Percentiles rank a stretch among this genome's conserved stretches.
Conservation (phyloP, 306 rosid species). For the Alnus rubra region DNA sequence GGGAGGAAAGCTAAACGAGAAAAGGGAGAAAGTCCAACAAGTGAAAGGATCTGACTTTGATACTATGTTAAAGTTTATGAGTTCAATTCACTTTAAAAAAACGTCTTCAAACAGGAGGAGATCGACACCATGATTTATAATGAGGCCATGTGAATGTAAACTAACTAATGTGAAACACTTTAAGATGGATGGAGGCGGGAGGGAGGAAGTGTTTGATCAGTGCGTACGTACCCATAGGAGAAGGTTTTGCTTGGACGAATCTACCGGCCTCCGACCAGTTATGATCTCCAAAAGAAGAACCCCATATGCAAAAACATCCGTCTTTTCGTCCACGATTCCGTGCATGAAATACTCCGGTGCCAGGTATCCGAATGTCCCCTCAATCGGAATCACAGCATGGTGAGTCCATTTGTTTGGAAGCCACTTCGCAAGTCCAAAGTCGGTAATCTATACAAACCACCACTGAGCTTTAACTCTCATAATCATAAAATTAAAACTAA, state of each 20-base stretch:
- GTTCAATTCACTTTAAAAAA: no score
- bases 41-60: no score
- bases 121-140: no score
- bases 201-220: no score
- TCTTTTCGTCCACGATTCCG: constrained; percentile 91
- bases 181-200: no score
- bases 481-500: no score
- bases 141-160: no score
- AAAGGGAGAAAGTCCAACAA: no score
- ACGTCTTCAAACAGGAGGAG: no score
- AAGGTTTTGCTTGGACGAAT: constrained; percentile 81
- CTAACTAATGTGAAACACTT: no score
- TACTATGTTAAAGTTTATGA: no score
- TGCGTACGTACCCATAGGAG: constrained; percentile 69
- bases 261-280: constrained; percentile 85
- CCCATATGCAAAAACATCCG: constrained; percentile 81
- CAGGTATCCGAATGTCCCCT: constrained; percentile 92
- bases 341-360: constrained; percentile 97
- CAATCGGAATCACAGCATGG: constrained; percentile 87
- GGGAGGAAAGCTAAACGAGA: no score
- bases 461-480: background rate
- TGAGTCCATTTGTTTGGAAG: constrained; percentile 99
- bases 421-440: constrained; percentile 98
- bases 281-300: constrained; percentile 86
- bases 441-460: constrained; percentile 55